phyloP scores from a whole-genome alignment of 148 eudicot species.

The Chenopodium album region DNA sequence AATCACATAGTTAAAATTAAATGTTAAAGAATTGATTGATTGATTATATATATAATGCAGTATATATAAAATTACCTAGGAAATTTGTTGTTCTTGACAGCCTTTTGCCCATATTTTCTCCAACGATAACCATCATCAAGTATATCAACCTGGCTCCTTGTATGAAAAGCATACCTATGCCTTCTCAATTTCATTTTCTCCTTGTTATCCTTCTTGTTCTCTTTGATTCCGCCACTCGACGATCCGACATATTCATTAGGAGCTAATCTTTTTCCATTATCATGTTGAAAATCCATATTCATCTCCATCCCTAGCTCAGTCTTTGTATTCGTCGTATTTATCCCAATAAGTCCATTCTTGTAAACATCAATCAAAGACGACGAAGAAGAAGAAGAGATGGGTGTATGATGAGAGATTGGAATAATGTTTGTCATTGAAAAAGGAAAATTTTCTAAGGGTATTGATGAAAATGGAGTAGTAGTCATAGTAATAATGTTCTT shows the following conservation, averaged over 20 bases:
- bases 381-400: neutral
- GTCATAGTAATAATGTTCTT: neutral
- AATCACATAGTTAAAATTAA: no score
- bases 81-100: slow-evolving; percentile 39
- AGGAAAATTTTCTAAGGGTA: neutral
- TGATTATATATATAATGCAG: neutral
- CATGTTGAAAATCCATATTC: neutral
- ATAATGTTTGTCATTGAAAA: neutral
- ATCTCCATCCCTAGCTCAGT: neutral
- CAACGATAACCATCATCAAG: slow-evolving; percentile 51
- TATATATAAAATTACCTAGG: slow-evolving; percentile 28
- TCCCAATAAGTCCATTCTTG: neutral
- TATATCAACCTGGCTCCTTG: slow-evolving; percentile 43
- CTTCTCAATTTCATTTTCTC: slow-evolving; percentile 29
- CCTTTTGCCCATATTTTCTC: slow-evolving; percentile 47
- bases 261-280: neutral
- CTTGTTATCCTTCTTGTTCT: neutral
- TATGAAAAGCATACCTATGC: slow-evolving; percentile 40
- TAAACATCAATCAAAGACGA: slow-evolving; percentile 3
- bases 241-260: neutral
- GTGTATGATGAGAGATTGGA: no score
- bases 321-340: neutral
- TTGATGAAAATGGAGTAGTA: slow-evolving; percentile 9
- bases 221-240: slow-evolving; percentile 10
- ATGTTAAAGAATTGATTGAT: no score